Conservation (phyloP, 306 rosid species). For the Erythrophleum fordii region DNA sequence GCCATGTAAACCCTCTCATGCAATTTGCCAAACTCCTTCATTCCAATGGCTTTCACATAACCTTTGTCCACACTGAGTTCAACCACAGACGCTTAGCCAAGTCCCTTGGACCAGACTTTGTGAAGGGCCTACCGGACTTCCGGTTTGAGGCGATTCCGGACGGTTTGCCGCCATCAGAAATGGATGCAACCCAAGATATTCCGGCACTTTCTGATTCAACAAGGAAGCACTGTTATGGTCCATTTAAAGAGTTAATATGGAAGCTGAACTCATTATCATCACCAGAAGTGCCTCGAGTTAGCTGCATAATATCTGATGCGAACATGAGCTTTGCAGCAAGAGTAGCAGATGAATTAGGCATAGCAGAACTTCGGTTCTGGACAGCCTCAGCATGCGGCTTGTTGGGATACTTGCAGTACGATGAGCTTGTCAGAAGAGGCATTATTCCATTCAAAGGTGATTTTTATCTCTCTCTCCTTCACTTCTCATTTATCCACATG, state of each 20-base stretch:
- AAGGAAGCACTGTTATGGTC: slow-evolving; percentile 28
- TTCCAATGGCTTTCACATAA: slow-evolving; percentile 37
- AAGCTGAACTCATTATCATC: slow-evolving; percentile 17
- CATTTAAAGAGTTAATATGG: slow-evolving; percentile 38
- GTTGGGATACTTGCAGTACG: slow-evolving; percentile 32
- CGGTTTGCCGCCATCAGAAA: slow-evolving; percentile 29
- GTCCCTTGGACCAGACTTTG: slow-evolving; percentile 17
- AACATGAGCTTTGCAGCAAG: slow-evolving; percentile 27
- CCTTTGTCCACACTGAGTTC: slow-evolving; percentile 39
- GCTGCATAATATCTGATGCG: slow-evolving; percentile 38
- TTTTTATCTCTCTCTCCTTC: neutral
- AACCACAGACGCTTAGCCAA: slow-evolving; percentile 32
- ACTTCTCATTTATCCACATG: neutral
- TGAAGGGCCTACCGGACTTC: slow-evolving; percentile 33
- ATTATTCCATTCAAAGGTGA: slow-evolving; percentile 40
- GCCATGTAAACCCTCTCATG: slow-evolving; percentile 43
- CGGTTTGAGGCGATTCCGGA: slow-evolving; percentile 40
- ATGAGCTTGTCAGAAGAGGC: slow-evolving; percentile 36
- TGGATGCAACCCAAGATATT: slow-evolving; percentile 39
- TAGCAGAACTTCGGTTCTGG: slow-evolving; percentile 34
- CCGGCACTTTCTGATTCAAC: slow-evolving; percentile 35
- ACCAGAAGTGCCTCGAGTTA: slow-evolving; percentile 36
- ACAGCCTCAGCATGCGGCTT: slow-evolving; percentile 42
- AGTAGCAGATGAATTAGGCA: slow-evolving; percentile 40
- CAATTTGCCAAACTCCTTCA: slow-evolving; percentile 42